Conservation (phyloP, 108 stramenopile species). For the Nitzschia putrida region DNA sequence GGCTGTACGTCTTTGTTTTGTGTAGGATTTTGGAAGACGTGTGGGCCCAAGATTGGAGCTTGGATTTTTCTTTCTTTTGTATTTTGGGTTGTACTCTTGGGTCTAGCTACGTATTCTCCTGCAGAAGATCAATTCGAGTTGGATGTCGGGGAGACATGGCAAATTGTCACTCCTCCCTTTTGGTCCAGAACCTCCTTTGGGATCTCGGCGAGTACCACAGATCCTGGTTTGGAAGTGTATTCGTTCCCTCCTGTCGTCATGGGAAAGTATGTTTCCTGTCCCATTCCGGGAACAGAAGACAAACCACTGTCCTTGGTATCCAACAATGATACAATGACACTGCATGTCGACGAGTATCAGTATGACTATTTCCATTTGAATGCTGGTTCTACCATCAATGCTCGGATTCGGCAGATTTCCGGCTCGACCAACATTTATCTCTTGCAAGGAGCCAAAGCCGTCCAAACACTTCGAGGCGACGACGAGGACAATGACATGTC, state of each 20-base stretch:
- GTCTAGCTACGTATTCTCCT: constrained; percentile 6
- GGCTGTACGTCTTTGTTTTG: too few species aligned
- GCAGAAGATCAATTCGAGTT: constrained; percentile 6
- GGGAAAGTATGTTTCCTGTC: not conserved
- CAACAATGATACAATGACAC: not conserved
- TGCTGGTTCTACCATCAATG: constrained; percentile 4
- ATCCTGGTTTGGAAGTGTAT: constrained; percentile 13
- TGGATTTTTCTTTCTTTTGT: constrained; percentile 6
- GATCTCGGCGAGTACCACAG: not conserved
- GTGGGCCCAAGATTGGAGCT: not conserved
- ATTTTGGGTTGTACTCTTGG: constrained; percentile 1
- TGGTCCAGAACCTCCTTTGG: constrained; percentile 11
- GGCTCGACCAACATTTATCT: constrained; percentile 18
- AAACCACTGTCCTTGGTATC: not conserved
- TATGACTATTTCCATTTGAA: constrained; percentile 14
- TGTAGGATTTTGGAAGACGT: too few species aligned
- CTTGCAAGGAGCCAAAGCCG: constrained; percentile 5
- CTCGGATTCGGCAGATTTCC: not conserved
- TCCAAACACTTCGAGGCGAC: constrained; percentile 1
- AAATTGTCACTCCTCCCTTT: not conserved
- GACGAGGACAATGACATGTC: not conserved
- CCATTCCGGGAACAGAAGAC: not conserved
- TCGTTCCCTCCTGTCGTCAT: constrained; percentile 4
- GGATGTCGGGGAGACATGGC: constrained; percentile 14
- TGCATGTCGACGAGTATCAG: not conserved